Evolutionary conservation across 2,329 filamentous ascomycete genomes (phyloP).

Genomic region (Penicillium expansum): DNA sequence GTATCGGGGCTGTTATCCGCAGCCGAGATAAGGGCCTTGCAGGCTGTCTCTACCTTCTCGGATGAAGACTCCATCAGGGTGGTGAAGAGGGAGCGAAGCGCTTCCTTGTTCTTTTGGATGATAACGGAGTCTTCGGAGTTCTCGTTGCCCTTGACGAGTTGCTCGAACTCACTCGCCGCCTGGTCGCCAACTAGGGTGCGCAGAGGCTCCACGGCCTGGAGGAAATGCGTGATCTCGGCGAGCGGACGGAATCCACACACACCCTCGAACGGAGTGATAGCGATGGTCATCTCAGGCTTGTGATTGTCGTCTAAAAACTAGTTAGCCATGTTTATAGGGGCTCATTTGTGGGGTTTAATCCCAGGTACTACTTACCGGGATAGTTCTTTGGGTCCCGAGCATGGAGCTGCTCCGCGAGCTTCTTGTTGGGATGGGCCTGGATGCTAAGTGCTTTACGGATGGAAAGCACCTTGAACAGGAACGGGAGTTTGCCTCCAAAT

Average conservation of each 20-base stretch:
- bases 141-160: constrained; percentile 56
- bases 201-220: constrained; percentile 64
- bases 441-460: constrained; percentile 96
- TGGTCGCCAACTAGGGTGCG: constrained; percentile 61
- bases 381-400: constrained; percentile 87
- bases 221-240: constrained; percentile 80
- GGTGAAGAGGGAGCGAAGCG: constrained; percentile 71
- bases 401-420: constrained; percentile 85
- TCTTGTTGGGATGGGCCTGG: constrained; percentile 95
- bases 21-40: constrained; percentile 66
- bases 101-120: constrained; percentile 68
- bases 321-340: not conserved
- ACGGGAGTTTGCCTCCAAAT: constrained; percentile 82
- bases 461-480: constrained; percentile 96
- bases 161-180: constrained; percentile 54
- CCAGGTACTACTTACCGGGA: constrained; percentile 51
- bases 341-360: not conserved
- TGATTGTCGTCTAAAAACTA: constrained; percentile 83
- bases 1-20: constrained; percentile 65
- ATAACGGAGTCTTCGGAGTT: constrained; percentile 47
- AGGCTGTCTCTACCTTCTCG: constrained; percentile 62
- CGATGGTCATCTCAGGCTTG: constrained; percentile 99
- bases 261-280: constrained; percentile 92
- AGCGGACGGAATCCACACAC: constrained; percentile 93
- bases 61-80: constrained; percentile 75